phyloP scores from a whole-genome alignment of 1,284 basidiomycete species.

The Thelephora terrestris region DNA sequence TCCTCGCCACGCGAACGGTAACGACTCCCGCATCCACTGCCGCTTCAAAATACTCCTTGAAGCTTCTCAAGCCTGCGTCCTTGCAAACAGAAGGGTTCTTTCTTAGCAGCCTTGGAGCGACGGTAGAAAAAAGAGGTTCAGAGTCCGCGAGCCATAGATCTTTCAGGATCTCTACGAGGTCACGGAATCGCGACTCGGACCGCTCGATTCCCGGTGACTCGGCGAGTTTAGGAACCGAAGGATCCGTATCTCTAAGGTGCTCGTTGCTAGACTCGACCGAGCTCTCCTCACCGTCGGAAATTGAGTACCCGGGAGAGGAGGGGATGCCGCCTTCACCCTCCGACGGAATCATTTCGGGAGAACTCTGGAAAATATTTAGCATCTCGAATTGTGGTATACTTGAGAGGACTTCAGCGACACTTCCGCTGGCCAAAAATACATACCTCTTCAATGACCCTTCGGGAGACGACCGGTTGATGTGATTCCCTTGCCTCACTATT shows the following conservation, averaged over 20 bases:
- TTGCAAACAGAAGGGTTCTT: conserved; percentile 28
- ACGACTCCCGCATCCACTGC: conserved; percentile 38
- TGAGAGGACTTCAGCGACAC: too few relatives aligned
- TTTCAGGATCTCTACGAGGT: conserved; percentile 19
- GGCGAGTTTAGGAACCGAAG: not conserved
- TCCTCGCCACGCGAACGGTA: conserved; percentile 31
- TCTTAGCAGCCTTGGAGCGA: conserved; percentile 28
- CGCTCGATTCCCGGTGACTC: not conserved
- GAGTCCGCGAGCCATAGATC: conserved; percentile 23
- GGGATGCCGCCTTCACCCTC: not conserved
- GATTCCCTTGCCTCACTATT: too few relatives aligned
- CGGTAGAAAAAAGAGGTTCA: conserved; percentile 27
- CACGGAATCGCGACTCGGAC: conserved; percentile 8
- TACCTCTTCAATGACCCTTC: too few relatives aligned
- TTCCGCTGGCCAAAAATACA: too few relatives aligned
- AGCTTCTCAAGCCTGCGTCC: conserved; percentile 31
- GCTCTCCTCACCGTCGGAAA: not conserved
- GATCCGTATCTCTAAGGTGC: not conserved
- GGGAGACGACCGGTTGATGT: too few relatives aligned
- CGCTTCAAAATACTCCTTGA: conserved; percentile 33
- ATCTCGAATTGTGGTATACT: conserved; percentile 10
- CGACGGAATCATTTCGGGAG: not conserved
- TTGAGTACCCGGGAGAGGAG: not conserved
- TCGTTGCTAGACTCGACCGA: too few relatives aligned
- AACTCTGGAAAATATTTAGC: not conserved